Base-by-base conservation (phyloP, 306 rosid species). In the Inga laurina region DNA sequence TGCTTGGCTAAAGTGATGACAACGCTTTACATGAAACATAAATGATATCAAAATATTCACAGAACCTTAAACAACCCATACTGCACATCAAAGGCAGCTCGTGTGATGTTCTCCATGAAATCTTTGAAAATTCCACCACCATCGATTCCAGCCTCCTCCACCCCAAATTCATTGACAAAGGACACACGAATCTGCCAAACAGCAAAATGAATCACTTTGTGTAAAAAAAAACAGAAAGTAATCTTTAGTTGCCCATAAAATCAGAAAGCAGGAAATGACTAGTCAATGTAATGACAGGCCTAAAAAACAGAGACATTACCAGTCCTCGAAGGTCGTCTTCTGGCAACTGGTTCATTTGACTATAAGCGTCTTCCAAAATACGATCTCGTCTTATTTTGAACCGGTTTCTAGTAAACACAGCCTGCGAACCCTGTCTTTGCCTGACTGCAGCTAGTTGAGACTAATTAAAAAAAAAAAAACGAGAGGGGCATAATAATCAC, bases 81-180 rank as follows among this genome's bases (percentile, higher is more conserved):
- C 80, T 96, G 99, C 85, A 96, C 97, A 83, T 96, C 99, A 88
- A 96, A 96, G 80, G 99, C 98, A 84, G 99, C 99, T 77, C 94
- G 93, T 62, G 99, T 96, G 81, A 96, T 96, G 86, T 96, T 96
- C 87, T 96, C 99, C 99, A 96, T 96, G 86, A 96, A 96, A 90
- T 96, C 99, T 87, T 96, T 96, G 85, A 96, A 96, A 83, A 96
- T 96, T 79, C 99, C 99, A 74, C 99, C 98, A 43, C 99, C 99
- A 84, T 96, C 99, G 76, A 96, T 94, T 81, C 99, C 99, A 78
- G 98, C 99, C 88, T 96, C 99, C 90, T 96, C 99, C 83, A 94
- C 99, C 79, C 99, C 99, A 90, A 94, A 91, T 82, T 96, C 99
- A 86, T 96, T 96, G 84, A 96, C 92, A 87, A 96, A 96, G 16